phyloP scores from a whole-genome alignment of 306 rosid genomes.

The Alnus glutinosa region DNA sequence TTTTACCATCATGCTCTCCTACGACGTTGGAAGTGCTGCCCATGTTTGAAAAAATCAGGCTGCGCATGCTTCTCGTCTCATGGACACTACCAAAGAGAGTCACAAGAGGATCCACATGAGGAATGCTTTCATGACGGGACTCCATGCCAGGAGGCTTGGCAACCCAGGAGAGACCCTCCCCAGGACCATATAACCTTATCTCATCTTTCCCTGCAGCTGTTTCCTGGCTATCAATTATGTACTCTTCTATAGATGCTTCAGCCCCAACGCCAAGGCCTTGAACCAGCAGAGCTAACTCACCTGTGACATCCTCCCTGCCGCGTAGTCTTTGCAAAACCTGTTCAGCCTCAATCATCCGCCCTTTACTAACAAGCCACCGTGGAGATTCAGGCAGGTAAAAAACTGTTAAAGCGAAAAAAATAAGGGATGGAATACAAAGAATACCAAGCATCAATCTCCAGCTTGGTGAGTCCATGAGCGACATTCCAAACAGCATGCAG shows the following conservation, averaged over 20 bases:
- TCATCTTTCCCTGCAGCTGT: slow-evolving; percentile 50
- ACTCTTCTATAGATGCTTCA: slow-evolving; percentile 81
- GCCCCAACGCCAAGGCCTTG: slow-evolving; percentile 92
- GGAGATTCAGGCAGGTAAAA: slow-evolving; percentile 95
- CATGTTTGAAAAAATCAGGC: slow-evolving; percentile 86
- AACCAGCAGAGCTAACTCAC: slow-evolving; percentile 93
- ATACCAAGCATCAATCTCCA: slow-evolving; percentile 97
- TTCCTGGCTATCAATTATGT: slow-evolving; percentile 69
- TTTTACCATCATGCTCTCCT: slow-evolving; percentile 73
- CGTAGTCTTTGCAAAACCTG: slow-evolving; percentile 76
- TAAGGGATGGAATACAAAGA: slow-evolving; percentile 73
- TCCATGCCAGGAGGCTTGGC: slow-evolving; percentile 67
- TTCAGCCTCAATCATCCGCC: slow-evolving; percentile 88
- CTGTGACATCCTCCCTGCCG: slow-evolving; percentile 85
- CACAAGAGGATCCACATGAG: slow-evolving; percentile 83
- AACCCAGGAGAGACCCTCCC: slow-evolving; percentile 85
- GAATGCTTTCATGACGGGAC: slow-evolving; percentile 72
- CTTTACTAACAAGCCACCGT: slow-evolving; percentile 95
- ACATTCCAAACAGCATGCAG: slow-evolving; percentile 95
- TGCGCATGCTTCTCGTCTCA: slow-evolving; percentile 82
- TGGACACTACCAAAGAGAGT: slow-evolving; percentile 91
- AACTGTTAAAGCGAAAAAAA: slow-evolving; percentile 57
- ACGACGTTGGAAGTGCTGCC: slow-evolving; percentile 92
- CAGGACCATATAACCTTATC: slow-evolving; percentile 71
- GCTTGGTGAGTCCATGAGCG: slow-evolving; percentile 56